Percentiles rank a stretch among this genome's conserved stretches.
Evolutionary conservation across 2,329 filamentous ascomycete genomes (phyloP).

Genomic region (Epicoccum nigrum): DNA sequence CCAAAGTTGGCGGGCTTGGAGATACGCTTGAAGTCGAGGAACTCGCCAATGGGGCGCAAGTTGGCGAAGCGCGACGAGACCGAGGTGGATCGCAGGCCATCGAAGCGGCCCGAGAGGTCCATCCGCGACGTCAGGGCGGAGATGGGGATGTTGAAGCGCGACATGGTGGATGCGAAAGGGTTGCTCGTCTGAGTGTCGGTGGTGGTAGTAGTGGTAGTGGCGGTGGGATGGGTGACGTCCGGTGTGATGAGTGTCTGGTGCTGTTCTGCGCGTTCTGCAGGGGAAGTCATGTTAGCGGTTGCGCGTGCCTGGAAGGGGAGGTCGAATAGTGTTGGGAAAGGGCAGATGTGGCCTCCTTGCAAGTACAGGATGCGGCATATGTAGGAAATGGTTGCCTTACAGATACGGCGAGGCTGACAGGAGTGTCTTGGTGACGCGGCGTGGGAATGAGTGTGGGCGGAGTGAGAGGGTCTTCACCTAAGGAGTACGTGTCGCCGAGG

Average conservation of each 20-base stretch:
- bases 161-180: slow-evolving; percentile 61
- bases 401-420: slow-evolving; percentile 8
- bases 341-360: slow-evolving; percentile 40
- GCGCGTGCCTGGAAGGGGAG: slow-evolving; percentile 4
- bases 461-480: slow-evolving; percentile 9
- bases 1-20: slow-evolving; percentile 92
- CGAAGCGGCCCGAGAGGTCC: slow-evolving; percentile 84
- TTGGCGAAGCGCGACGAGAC: slow-evolving; percentile 87
- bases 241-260: slow-evolving; percentile 33
- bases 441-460: slow-evolving; percentile 20
- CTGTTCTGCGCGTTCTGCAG: slow-evolving; percentile 37
- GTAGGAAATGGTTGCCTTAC: slow-evolving; percentile 39
- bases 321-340: slow-evolving; percentile 1
- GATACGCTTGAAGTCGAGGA: slow-evolving; percentile 92
- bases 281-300: slow-evolving; percentile 38
- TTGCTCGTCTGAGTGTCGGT: slow-evolving; percentile 11
- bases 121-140: slow-evolving; percentile 90
- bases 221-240: slow-evolving; percentile 21
- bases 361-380: slow-evolving; percentile 11
- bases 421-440: slow-evolving; percentile 34
- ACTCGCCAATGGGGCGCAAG: slow-evolving; percentile 87
- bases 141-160: slow-evolving; percentile 89
- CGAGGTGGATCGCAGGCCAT: slow-evolving; percentile 78
- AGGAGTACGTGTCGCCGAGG: slow-evolving; percentile 16
- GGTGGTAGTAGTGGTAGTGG: no score